These are phyloP conservation scores for Alternaria metachromatica DNA, from an alignment of 2,329 filamentous ascomycete genomes.

Conservation along the genomic window DNA sequence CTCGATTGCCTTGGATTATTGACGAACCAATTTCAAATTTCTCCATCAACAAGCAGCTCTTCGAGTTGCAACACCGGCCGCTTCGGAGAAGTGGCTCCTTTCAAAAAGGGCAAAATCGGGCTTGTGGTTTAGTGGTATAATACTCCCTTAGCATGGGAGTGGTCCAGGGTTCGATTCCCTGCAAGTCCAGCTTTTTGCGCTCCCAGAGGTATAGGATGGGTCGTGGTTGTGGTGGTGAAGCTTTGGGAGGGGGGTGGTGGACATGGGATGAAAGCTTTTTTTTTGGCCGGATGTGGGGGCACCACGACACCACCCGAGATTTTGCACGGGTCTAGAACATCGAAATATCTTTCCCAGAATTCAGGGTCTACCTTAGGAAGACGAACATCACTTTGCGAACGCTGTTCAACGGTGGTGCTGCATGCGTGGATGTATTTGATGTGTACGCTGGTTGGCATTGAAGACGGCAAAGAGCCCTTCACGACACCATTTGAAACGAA, in stretches of 20 bases:
- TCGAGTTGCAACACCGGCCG: too few relatives aligned
- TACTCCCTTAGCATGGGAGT: background rate
- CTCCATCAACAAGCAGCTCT: too few relatives aligned
- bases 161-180: background rate
- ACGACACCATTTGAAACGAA: background rate
- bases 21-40: background rate
- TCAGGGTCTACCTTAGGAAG: background rate
- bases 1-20: background rate
- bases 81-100: too few relatives aligned
- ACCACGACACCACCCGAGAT: background rate
- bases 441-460: background rate
- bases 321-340: slow-evolving; percentile 1
- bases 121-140: background rate
- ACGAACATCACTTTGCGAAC: background rate
- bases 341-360: background rate
- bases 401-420: background rate
- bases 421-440: background rate
- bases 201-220: too few relatives aligned
- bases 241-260: too few relatives aligned
- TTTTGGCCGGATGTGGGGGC: background rate
- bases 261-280: too few relatives aligned
- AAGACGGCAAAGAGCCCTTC: background rate
- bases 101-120: too few relatives aligned
- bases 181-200: background rate
- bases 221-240: too few relatives aligned